These are phyloP conservation scores for Physcia stellaris DNA, from an alignment of 495 filamentous ascomycete species.

Conservation along the genomic window DNA sequence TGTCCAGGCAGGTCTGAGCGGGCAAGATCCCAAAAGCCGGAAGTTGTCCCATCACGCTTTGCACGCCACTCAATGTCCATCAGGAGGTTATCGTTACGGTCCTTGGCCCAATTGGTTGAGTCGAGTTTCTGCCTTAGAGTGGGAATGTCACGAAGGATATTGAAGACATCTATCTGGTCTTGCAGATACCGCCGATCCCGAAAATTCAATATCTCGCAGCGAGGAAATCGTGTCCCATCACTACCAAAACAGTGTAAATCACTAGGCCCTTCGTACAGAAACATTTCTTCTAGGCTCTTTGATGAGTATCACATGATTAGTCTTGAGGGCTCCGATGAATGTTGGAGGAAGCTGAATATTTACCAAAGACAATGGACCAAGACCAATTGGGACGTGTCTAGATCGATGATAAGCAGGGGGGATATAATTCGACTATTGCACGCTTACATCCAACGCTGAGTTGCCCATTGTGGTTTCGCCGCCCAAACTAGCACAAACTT, in stretches of 20 bases:
- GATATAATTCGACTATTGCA: too few species aligned
- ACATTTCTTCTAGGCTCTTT: too few species aligned
- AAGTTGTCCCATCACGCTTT: background rate
- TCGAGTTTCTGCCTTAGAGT: background rate
- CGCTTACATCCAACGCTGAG: too few species aligned
- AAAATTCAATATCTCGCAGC: conserved; percentile 4
- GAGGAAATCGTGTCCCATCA: background rate
- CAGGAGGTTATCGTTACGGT: too few species aligned
- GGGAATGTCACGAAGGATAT: conserved; percentile 3
- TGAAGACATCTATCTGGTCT: conserved; percentile 5
- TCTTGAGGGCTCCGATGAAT: too few species aligned
- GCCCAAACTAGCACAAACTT: too few species aligned
- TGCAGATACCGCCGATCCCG: conserved; percentile 3
- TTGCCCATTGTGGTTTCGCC: too few species aligned
- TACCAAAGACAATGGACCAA: too few species aligned
- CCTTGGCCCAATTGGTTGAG: too few species aligned
- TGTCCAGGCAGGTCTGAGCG: conserved; percentile 5
- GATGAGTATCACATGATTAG: background rate
- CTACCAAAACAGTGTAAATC: background rate
- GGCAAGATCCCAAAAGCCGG: background rate
- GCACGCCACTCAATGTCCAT: background rate
- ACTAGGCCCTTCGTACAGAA: background rate
- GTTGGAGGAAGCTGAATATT: too few species aligned
- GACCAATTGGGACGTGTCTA: too few species aligned
- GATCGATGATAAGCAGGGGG: too few species aligned